phyloP scores from a whole-genome alignment of 345 rosid species.

The Populus nigra region DNA sequence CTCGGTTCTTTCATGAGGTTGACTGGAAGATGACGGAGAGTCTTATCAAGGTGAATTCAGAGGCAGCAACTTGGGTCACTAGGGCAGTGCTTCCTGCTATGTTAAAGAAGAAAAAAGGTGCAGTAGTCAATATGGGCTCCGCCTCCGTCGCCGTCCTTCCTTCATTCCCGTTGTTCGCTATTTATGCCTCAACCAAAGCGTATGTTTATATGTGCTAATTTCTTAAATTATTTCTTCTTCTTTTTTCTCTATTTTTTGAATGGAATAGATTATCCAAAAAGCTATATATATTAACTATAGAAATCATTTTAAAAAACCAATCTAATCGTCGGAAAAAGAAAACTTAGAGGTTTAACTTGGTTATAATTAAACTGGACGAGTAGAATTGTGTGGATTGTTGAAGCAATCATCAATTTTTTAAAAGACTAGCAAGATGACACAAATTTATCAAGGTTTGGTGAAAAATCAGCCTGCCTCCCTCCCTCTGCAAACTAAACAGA shows the following conservation, averaged over 20 bases:
- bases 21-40: slow-evolving; percentile 33
- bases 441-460: too few relatives aligned
- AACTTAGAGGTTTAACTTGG: too few relatives aligned
- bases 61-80: slow-evolving; percentile 37
- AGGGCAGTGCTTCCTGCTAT: slow-evolving; percentile 37
- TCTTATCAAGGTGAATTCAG: slow-evolving; percentile 40
- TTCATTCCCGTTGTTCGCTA: slow-evolving; percentile 31
- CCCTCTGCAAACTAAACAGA: too few relatives aligned
- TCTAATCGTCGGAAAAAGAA: too few relatives aligned
- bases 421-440: too few relatives aligned
- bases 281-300: too few relatives aligned
- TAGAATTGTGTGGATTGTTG: too few relatives aligned
- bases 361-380: too few relatives aligned
- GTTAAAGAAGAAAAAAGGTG: slow-evolving; percentile 49
- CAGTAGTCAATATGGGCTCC: slow-evolving; percentile 49
- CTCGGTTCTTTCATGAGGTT: slow-evolving; percentile 42
- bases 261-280: too few relatives aligned
- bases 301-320: too few relatives aligned
- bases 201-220: slow-evolving; percentile 21
- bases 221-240: background rate
- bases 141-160: slow-evolving; percentile 33
- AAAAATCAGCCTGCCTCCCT: too few relatives aligned
- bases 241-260: background rate
- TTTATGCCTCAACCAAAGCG: slow-evolving; percentile 50
- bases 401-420: too few relatives aligned